Percentiles rank a stretch among this genome's conserved stretches.
phyloP scores from a whole-genome alignment of 2,329 filamentous ascomycete genomes.

The Colletotrichum euphorbiae region DNA sequence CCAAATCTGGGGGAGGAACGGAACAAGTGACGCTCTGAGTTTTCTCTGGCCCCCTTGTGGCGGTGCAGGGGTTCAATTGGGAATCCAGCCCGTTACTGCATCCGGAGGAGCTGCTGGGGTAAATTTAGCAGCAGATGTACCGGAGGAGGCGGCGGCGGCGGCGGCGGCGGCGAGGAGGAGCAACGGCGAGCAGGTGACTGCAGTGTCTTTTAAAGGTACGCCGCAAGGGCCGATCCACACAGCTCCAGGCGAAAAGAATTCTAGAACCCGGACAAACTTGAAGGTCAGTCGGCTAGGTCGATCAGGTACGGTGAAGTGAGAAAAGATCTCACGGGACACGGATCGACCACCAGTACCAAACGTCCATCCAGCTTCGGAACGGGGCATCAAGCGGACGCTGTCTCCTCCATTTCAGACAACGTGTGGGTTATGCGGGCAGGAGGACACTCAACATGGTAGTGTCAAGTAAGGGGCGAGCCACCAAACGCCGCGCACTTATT shows the following conservation, averaged over 20 bases:
- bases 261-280: slow-evolving; percentile 6
- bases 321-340: neutral
- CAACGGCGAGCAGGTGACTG: neutral
- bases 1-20: slow-evolving; percentile 8
- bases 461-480: neutral
- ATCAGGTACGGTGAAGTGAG: slow-evolving; percentile 29
- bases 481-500: slow-evolving; percentile 1
- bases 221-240: neutral
- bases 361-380: neutral
- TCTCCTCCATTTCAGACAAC: slow-evolving; percentile 6
- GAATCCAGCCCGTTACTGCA: slow-evolving; percentile 6
- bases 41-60: slow-evolving; percentile 26
- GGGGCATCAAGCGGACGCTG: neutral
- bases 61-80: slow-evolving; percentile 27
- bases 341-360: neutral
- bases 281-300: neutral
- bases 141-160: neutral
- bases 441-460: neutral
- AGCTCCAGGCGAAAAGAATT: neutral
- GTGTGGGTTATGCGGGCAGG: slow-evolving; percentile 3
- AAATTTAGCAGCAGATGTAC: slow-evolving; percentile 6
- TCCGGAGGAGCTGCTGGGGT: slow-evolving; percentile 8
- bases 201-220: neutral
- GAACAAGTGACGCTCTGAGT: slow-evolving; percentile 33
- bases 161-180: neutral